phyloP scores from a whole-genome alignment of 441 rosid species.

The Pelargonium cotyledonis region DNA sequence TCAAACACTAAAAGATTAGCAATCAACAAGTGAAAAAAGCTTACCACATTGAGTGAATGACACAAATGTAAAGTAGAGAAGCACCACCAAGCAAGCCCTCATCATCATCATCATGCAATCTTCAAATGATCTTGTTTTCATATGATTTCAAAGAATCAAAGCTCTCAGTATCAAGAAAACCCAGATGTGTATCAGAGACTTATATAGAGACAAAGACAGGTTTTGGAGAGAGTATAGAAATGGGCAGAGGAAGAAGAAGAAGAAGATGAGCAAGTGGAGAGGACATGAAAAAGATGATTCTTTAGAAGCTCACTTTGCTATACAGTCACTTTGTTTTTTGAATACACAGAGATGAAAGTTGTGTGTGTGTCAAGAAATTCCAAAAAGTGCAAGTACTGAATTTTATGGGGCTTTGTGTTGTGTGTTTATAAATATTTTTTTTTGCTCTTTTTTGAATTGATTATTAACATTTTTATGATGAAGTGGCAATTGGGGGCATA shows the following conservation, averaged over 20 bases:
- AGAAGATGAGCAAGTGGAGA: too few relatives aligned
- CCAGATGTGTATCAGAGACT: too few relatives aligned
- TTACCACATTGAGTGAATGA: conserved; percentile 47
- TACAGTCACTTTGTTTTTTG: conserved; percentile 35
- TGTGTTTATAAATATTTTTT: not conserved
- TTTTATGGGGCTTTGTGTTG: too few relatives aligned
- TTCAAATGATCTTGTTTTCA: not conserved
- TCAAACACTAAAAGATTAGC: too few relatives aligned
- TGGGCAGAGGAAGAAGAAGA: too few relatives aligned
- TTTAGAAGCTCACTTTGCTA: conserved; percentile 34
- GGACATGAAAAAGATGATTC: conserved; percentile 52
- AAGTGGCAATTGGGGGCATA: conserved; percentile 34
- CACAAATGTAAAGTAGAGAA: conserved; percentile 33
- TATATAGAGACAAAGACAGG: conserved; percentile 7
- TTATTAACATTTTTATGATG: too few relatives aligned
- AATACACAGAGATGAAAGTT: conserved; percentile 13
- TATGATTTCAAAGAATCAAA: too few relatives aligned
- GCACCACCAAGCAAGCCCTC: conserved; percentile 23
- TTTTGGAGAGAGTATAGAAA: conserved; percentile 18
- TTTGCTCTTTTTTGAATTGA: too few relatives aligned
- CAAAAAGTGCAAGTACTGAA: not conserved
- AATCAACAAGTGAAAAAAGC: not conserved
- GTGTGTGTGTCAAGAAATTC: conserved; percentile 33
- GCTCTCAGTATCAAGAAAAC: too few relatives aligned
- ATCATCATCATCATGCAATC: conserved; percentile 25